Percentiles rank a stretch among this genome's conserved stretches.
These are phyloP conservation scores for Aegilops tauschii DNA, from an alignment of 176 grass and related monocot genomes.

Conservation along the genomic window DNA sequence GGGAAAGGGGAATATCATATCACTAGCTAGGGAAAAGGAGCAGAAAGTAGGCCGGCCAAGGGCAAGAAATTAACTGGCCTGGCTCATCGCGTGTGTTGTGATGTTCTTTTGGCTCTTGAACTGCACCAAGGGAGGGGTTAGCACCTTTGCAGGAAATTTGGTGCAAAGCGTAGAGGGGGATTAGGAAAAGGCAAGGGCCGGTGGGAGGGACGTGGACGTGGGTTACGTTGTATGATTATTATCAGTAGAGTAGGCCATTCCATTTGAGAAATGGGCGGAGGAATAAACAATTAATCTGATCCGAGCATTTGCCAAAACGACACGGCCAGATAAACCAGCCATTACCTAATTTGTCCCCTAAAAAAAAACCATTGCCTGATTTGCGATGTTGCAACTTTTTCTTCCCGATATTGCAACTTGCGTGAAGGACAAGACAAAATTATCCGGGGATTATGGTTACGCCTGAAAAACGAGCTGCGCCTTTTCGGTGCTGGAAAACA, in stretches of 20 bases:
- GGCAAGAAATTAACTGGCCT: constrained; percentile 6
- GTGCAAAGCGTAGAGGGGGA: constrained; percentile 16
- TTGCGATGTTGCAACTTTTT: background rate
- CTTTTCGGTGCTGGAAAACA: background rate
- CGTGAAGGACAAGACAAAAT: background rate
- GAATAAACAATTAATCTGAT: constrained; percentile 20
- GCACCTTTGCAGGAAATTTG: constrained; percentile 15
- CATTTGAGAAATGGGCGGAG: constrained; percentile 13
- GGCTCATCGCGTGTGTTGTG: constrained; percentile 13
- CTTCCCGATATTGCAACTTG: background rate
- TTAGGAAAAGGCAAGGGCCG: background rate
- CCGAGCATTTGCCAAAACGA: constrained; percentile 12
- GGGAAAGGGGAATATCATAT: constrained; percentile 15
- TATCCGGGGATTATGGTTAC: background rate
- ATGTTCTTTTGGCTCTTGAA: constrained; percentile 51
- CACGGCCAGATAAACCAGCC: background rate
- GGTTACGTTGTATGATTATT: background rate
- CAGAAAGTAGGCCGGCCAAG: constrained; percentile 4
- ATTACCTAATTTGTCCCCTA: background rate
- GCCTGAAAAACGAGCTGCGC: background rate
- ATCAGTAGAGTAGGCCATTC: constrained; percentile 21
- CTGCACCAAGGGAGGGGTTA: constrained; percentile 48
- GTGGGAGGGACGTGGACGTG: constrained; percentile 48
- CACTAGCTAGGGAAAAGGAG: constrained; percentile 7
- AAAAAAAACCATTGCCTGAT: background rate